A percentile compares a stretch with the other conserved stretches of the same genome.
Evolutionary conservation across 2,329 filamentous ascomycete genomes (phyloP).

Genomic region (Pseudogymnoascus sp.): DNA sequence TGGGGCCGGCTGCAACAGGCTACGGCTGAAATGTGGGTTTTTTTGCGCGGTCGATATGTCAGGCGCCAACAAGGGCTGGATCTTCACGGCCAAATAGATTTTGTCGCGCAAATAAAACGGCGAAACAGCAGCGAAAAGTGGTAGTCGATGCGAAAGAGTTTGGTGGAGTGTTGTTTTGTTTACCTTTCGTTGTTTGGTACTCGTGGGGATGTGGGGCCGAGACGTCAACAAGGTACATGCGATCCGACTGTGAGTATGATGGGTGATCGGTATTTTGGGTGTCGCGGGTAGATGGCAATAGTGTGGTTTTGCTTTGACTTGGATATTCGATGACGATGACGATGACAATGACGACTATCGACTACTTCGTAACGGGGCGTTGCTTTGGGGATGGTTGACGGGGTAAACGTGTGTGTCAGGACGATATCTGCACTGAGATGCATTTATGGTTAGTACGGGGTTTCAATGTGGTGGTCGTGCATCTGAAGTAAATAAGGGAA

Average conservation of each 20-base stretch:
- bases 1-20: neutral
- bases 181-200: constrained; percentile 4
- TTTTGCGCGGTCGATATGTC: neutral
- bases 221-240: constrained; percentile 8
- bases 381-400: constrained; percentile 3
- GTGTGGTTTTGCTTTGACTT: neutral
- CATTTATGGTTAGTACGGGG: constrained; percentile 10
- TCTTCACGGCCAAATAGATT: neutral
- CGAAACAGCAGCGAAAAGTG: neutral
- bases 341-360: neutral
- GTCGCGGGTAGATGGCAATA: constrained; percentile 7
- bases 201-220: constrained; percentile 8
- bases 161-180: constrained; percentile 8
- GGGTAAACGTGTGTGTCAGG: constrained; percentile 2
- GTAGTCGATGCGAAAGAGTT: neutral
- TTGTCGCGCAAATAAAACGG: neutral
- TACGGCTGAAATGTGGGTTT: constrained; percentile 8
- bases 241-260: constrained; percentile 4
- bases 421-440: constrained; percentile 1
- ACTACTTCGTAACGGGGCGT: neutral
- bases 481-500: constrained; percentile 8
- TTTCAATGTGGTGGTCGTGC: constrained; percentile 3
- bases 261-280: neutral
- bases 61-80: constrained; percentile 6
- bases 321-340: neutral